These are phyloP conservation scores for Crithidia brevicula DNA, from an alignment of 208 protist genomes.

Conservation along the genomic window DNA sequence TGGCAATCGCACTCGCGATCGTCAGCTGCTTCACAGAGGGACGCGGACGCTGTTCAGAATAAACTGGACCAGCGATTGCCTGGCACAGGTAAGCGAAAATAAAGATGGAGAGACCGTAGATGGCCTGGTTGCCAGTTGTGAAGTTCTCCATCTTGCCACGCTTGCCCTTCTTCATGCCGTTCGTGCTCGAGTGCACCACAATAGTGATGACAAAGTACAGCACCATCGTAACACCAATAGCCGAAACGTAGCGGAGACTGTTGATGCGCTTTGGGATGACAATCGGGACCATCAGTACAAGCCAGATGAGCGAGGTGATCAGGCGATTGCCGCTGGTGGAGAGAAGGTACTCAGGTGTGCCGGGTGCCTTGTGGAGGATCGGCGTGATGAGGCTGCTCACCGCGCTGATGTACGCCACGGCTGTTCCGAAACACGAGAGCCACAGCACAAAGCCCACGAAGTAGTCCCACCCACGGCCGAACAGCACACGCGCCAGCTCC, in stretches of 20 bases:
- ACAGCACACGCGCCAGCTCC: conserved; percentile 41
- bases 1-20: conserved; percentile 39
- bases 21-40: conserved; percentile 56
- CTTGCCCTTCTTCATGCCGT: conserved; percentile 45
- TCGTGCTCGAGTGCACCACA: conserved; percentile 53
- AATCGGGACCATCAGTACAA: conserved; percentile 70
- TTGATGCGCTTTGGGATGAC: conserved; percentile 73
- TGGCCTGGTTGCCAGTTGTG: conserved; percentile 50
- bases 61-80: conserved; percentile 41
- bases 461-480: conserved; percentile 59
- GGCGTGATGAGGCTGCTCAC: conserved; percentile 57
- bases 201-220: conserved; percentile 75
- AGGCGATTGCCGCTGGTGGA: conserved; percentile 39
- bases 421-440: conserved; percentile 72
- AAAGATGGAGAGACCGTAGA: conserved; percentile 75
- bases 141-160: conserved; percentile 44
- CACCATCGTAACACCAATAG: conserved; percentile 66
- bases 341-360: conserved; percentile 45
- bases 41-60: conserved; percentile 52
- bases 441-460: conserved; percentile 69
- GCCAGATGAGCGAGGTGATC: conserved; percentile 52
- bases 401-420: conserved; percentile 79
- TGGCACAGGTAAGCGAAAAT: conserved; percentile 82
- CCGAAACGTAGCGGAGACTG: conserved; percentile 78
- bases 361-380: conserved; percentile 38